Percentiles rank a stretch among this genome's conserved stretches.
phyloP scores from a whole-genome alignment of 805 yeast species.

The Saccharomyces paradoxus region DNA sequence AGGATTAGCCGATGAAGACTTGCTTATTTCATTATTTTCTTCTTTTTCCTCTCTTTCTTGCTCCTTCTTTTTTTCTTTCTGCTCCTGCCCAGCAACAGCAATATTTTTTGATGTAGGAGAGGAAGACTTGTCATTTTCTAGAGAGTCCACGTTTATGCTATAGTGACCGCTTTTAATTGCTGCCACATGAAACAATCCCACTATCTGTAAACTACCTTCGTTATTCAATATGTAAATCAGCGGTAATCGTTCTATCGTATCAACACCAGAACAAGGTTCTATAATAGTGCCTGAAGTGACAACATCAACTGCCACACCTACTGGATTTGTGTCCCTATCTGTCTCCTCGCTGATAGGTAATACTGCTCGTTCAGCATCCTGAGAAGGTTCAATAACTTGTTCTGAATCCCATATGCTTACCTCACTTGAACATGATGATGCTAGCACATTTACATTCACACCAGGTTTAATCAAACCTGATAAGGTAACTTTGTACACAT shows the following conservation, averaged over 20 bases:
- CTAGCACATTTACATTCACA: slow-evolving; percentile 36
- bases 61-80: background rate
- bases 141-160: slow-evolving; percentile 12
- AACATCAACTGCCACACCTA: slow-evolving; percentile 62
- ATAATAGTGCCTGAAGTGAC: slow-evolving; percentile 36
- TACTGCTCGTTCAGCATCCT: slow-evolving; percentile 66
- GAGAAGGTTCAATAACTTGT: slow-evolving; percentile 40
- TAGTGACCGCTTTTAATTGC: slow-evolving; percentile 37
- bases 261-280: slow-evolving; percentile 53
- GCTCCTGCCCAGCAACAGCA: background rate
- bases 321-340: slow-evolving; percentile 60
- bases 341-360: slow-evolving; percentile 62
- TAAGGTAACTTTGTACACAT: slow-evolving; percentile 38
- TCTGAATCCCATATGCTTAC: slow-evolving; percentile 38
- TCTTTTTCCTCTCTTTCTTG: background rate
- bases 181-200: slow-evolving; percentile 54
- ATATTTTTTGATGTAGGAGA: background rate
- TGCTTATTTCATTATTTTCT: background rate
- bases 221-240: slow-evolving; percentile 54
- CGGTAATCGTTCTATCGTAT: slow-evolving; percentile 55
- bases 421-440: slow-evolving; percentile 62
- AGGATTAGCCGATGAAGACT: background rate
- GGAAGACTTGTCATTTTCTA: background rate
- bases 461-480: slow-evolving; percentile 33
- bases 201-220: slow-evolving; percentile 51